Conservation (phyloP, 164 flowering plant genomes). For the Chimonanthus salicifolius region DNA sequence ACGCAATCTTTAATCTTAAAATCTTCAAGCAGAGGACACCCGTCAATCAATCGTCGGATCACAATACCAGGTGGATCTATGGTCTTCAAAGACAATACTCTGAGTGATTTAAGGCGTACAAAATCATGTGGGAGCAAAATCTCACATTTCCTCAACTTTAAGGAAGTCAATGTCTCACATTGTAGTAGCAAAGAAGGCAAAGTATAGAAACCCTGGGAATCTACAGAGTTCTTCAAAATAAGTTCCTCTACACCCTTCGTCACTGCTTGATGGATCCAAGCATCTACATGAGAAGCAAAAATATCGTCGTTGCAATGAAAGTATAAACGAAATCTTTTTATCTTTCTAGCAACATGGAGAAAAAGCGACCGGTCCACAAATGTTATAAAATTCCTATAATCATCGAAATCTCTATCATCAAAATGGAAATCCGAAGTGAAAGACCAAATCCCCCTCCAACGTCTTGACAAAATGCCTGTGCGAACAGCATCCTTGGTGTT, state of each 20-base stretch:
- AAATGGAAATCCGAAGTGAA: background rate
- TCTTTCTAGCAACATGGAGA: background rate
- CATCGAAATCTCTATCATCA: background rate
- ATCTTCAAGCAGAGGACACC: background rate
- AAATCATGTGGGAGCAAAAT: background rate
- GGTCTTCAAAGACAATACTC: background rate
- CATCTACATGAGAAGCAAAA: background rate
- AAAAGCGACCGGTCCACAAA: background rate
- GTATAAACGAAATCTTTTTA: background rate
- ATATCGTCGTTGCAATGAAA: background rate
- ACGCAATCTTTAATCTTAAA: background rate
- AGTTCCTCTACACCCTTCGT: background rate
- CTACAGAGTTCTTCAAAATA: background rate
- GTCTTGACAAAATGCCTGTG: background rate
- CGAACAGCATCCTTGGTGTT: background rate
- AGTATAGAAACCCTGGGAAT: no score
- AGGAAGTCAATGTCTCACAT: background rate
- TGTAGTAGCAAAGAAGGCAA: background rate
- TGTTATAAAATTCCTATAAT: no score
- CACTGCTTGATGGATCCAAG: background rate
- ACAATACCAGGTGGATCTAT: background rate
- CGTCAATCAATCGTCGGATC: background rate
- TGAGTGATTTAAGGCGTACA: background rate
- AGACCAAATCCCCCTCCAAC: background rate
- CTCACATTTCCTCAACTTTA: background rate